Evolutionary conservation across 129 eudicot genomes (phyloP).

Genomic region (Escallonia herrerae): DNA sequence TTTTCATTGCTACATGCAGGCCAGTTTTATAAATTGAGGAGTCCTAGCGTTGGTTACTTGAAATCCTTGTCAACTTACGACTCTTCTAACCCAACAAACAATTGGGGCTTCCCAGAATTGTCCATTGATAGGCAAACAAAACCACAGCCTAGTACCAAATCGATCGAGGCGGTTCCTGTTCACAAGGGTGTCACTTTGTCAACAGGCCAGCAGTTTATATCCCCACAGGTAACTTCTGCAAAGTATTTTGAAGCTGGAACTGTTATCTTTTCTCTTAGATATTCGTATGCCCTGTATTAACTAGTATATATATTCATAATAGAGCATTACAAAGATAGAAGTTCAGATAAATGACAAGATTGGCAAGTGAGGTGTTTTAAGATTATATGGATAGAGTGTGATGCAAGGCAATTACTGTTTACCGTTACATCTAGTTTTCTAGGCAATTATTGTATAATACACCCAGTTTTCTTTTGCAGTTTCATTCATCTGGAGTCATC

Average conservation of each 20-base stretch:
- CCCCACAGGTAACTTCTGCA: conserved; percentile 32
- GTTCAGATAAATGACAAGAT: no score
- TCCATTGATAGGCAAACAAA: conserved; percentile 20
- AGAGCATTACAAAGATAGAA: no score
- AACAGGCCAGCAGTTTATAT: conserved; percentile 14
- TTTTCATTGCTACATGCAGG: conserved; percentile 34
- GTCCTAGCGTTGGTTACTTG: conserved; percentile 55
- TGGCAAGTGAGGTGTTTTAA: no score
- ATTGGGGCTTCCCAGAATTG: conserved; percentile 77
- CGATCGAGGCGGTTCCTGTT: conserved; percentile 15
- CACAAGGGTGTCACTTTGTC: conserved; percentile 10
- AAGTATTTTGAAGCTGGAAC: background rate
- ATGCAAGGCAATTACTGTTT: no score
- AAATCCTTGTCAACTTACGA: conserved; percentile 64
- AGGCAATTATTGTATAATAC: no score
- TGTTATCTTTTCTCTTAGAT: background rate
- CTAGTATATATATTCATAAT: background rate
- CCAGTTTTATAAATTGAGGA: conserved; percentile 65
- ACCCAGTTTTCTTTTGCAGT: no score
- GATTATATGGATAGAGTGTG: no score
- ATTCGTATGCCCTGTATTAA: background rate
- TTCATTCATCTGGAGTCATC: no score
- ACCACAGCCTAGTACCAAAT: conserved; percentile 19
- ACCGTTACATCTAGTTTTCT: no score
- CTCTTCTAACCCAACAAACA: conserved; percentile 85